Evolutionary conservation across 805 yeast genomes (phyloP), one percentile per base, ranked within the genome.

Genomic region (Candida andamanensis): DNA sequence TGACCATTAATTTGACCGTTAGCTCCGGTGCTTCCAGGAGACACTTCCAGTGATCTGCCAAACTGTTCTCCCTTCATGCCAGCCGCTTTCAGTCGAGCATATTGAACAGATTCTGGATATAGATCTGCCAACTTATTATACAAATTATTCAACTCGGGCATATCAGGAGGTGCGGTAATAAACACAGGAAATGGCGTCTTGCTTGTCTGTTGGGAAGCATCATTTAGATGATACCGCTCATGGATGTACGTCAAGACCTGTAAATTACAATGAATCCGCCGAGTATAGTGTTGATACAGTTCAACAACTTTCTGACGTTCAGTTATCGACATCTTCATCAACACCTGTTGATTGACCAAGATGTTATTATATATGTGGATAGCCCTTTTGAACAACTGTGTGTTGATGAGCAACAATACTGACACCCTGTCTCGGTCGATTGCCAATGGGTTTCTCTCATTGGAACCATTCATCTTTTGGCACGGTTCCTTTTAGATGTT

Each of bases 31-130:
- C 26, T n/a, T n/a, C 22, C 22, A 19, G 22, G 22, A 11, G 11
- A 19, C n/a, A n/a, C n/a, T n/a, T n/a, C n/a, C n/a, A n/a, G n/a
- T n/a, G n/a, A n/a, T n/a, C n/a, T n/a, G n/a, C n/a, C n/a, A n/a
- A n/a, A n/a, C 30, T 57, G 57, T 30, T 45, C 54, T 26, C 56
- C 55, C 33, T 52, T 53, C 60, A 63, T 52, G 36, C 61, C 66
- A 26, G 58, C 60, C 29, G 63, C 50, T 55, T 54, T 69, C 50
- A 50, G 42, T 39, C 58, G 67, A 32, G 66, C 47, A 29, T 53
- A 58, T 34, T 61, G 69, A n/a, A 67, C 49, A 1, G 76, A 76
- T 37, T 74, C 79, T 0, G 78, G 78, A 39, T 74, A 75, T 22
- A 75, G 46, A 32, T 67, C 68, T 42, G 68, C 72, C 17, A 69